Conservation (phyloP, 345 rosid species). For the Populus davidiana region DNA sequence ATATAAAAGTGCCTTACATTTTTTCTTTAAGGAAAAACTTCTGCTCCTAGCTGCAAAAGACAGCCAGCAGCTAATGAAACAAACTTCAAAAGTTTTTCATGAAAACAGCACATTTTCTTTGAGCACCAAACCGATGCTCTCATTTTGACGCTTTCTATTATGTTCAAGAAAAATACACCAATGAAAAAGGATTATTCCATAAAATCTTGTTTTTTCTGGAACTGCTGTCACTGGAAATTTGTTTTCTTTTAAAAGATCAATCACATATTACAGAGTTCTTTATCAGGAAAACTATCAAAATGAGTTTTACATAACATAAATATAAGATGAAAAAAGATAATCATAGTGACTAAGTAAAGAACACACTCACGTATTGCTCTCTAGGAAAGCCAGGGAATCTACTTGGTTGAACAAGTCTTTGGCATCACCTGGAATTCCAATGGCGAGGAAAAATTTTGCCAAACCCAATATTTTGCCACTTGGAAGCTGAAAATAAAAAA, state of each 20-base stretch:
- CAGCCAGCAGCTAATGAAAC: not conserved
- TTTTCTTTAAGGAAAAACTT: not conserved
- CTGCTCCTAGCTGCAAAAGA: not conserved
- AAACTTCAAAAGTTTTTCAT: not conserved
- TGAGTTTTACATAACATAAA: not conserved
- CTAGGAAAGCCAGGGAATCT: conserved; percentile 76
- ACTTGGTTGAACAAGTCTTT: conserved; percentile 82
- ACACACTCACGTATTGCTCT: conserved; percentile 65
- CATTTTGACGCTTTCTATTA: not conserved
- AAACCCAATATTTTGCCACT: conserved; percentile 72
- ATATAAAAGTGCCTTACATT: not conserved
- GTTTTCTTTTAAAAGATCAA: not conserved
- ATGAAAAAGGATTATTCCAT: not conserved
- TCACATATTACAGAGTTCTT: not conserved
- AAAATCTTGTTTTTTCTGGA: not conserved
- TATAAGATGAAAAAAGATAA: not conserved
- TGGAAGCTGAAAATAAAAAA: conserved; percentile 61
- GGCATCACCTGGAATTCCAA: conserved; percentile 87
- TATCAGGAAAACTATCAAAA: not conserved
- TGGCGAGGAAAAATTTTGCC: conserved; percentile 80
- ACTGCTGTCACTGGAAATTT: not conserved
- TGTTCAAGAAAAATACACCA: not conserved
- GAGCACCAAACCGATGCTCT: not conserved
- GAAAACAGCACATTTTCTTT: not conserved
- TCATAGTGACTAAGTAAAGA: not conserved